Evolutionary conservation across 2,329 filamentous ascomycete genomes (phyloP).

Genomic region (Cyphellophora europaea): DNA sequence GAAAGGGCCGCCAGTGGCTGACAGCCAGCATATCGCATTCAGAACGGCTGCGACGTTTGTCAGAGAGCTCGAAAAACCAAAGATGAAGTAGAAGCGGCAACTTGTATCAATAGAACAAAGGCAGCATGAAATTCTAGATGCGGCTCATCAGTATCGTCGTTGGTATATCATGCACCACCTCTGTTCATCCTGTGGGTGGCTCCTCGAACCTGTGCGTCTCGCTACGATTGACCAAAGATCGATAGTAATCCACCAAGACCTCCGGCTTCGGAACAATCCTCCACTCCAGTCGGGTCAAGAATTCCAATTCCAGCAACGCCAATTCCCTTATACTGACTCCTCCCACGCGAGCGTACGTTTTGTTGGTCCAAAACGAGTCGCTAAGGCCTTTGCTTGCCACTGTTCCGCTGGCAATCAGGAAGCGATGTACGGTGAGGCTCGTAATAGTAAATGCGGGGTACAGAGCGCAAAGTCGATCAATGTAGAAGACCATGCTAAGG

Average conservation of each 20-base stretch:
- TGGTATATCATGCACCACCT: too few species aligned
- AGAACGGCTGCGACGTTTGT: too few species aligned
- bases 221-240: constrained; percentile 65
- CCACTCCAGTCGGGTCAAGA: constrained; percentile 88
- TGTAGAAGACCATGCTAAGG: constrained; percentile 99
- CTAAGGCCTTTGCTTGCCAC: constrained; percentile 94
- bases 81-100: too few species aligned
- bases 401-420: constrained; percentile 89
- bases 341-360: constrained; percentile 87
- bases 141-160: too few species aligned
- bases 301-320: constrained; percentile 85
- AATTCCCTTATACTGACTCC: constrained; percentile 85
- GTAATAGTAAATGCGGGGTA: constrained; percentile 96
- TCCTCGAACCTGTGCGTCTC: constrained; percentile 47
- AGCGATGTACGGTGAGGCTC: constrained; percentile 91
- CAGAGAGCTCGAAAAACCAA: too few species aligned
- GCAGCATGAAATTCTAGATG: too few species aligned
- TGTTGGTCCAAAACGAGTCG: constrained; percentile 97
- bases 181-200: too few species aligned
- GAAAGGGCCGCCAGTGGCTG: too few species aligned
- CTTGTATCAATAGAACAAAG: too few species aligned
- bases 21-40: too few species aligned
- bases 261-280: constrained; percentile 94
- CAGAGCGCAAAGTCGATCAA: constrained; percentile 83
- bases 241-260: constrained; percentile 86